phyloP scores from a whole-genome alignment of 352 stramenopile genomes.

The Phytopythium oedochilum region DNA sequence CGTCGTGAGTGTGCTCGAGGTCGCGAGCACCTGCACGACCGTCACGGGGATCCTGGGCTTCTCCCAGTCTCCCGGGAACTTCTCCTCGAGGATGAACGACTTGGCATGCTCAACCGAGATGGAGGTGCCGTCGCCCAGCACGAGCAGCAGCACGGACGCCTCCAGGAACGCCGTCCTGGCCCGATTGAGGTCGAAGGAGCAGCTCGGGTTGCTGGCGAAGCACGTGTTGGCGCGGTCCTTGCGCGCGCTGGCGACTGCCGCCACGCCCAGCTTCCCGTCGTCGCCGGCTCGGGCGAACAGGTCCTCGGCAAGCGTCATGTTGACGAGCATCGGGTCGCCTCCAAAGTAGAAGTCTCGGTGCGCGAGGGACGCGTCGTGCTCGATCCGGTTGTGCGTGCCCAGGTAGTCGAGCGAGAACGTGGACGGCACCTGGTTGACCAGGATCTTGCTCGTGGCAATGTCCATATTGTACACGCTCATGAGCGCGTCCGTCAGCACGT shows the following conservation, averaged over 20 bases:
- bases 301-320: conserved; percentile 17
- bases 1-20: conserved; percentile 10
- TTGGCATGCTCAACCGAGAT: conserved; percentile 18
- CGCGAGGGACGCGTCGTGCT: conserved; percentile 36
- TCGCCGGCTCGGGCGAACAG: conserved; percentile 16
- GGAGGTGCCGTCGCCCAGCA: conserved; percentile 12
- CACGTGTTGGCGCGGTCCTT: conserved; percentile 14
- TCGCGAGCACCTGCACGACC: conserved; percentile 10
- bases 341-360: conserved; percentile 25
- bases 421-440: conserved; percentile 12
- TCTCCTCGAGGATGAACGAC: conserved; percentile 31
- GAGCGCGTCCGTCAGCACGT: conserved; percentile 18
- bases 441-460: conserved; percentile 7
- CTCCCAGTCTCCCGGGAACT: conserved; percentile 21
- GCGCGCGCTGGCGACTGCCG: conserved; percentile 15
- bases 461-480: conserved; percentile 32
- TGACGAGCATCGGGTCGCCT: conserved; percentile 20
- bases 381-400: conserved; percentile 23
- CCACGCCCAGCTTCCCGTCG: conserved; percentile 16
- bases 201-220: conserved; percentile 22
- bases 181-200: conserved; percentile 15
- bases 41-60: conserved; percentile 12
- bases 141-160: conserved; percentile 23
- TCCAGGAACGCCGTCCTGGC: conserved; percentile 22
- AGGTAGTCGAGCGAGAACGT: conserved; percentile 28